Evolutionary conservation across 225 moss, liverwort and hornwort species (phyloP).

Genomic region (Marchantia paleacea): DNA sequence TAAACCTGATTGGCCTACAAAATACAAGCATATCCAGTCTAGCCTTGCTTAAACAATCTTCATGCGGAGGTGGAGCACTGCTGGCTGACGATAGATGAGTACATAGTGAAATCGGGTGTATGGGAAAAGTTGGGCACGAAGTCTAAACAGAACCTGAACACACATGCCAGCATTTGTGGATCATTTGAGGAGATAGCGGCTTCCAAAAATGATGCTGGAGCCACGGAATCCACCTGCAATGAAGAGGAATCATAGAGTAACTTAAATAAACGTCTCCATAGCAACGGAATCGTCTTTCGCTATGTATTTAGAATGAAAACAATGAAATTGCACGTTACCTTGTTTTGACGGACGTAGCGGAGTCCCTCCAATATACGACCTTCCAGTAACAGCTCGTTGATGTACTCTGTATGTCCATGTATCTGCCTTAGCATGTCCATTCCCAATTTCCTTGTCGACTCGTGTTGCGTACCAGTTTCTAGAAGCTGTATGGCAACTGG

Average conservation of each 20-base stretch:
- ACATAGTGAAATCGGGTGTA: slow-evolving; percentile 69
- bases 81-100: slow-evolving; percentile 58
- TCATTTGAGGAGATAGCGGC: slow-evolving; percentile 67
- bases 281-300: too few relatives aligned
- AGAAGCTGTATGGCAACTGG: slow-evolving; percentile 82
- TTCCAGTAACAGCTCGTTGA: slow-evolving; percentile 72
- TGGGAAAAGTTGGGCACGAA: slow-evolving; percentile 75
- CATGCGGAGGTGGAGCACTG: slow-evolving; percentile 28
- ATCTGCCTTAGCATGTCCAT: slow-evolving; percentile 92
- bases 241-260: not conserved
- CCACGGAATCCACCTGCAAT: slow-evolving; percentile 63
- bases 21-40: not conserved
- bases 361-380: slow-evolving; percentile 78
- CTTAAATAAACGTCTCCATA: not conserved
- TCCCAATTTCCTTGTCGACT: slow-evolving; percentile 62
- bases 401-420: slow-evolving; percentile 80
- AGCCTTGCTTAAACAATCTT: not conserved
- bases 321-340: slow-evolving; percentile 37
- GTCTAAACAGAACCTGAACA: slow-evolving; percentile 84
- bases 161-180: slow-evolving; percentile 64
- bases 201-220: slow-evolving; percentile 75
- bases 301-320: not conserved
- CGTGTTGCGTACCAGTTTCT: slow-evolving; percentile 64
- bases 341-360: slow-evolving; percentile 77
- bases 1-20: not conserved